Conservation (phyloP, 345 rosid genomes). For the Lepidium aucheri region DNA sequence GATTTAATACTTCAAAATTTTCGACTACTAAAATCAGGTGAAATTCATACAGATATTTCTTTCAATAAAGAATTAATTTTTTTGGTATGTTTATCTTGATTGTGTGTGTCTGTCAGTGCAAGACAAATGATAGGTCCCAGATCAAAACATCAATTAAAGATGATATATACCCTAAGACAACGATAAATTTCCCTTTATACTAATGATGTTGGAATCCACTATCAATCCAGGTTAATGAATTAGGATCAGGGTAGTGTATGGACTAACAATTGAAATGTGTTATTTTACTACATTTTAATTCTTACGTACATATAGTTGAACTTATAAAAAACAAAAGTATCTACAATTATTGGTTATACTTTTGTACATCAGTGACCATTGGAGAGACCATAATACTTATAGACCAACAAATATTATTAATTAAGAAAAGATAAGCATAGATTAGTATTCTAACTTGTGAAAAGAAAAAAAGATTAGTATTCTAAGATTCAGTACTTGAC, state of each 20-base stretch:
- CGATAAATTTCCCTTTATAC: neutral
- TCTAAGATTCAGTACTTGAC: too few species aligned
- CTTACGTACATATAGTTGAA: neutral
- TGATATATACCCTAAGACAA: neutral
- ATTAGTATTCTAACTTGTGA: too few species aligned
- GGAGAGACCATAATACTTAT: neutral
- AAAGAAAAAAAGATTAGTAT: too few species aligned
- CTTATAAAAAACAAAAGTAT: neutral
- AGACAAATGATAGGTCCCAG: neutral
- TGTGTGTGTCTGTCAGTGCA: slow-evolving; percentile 37
- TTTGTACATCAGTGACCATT: neutral
- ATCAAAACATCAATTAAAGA: neutral
- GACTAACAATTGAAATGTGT: neutral
- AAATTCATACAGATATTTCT: too few species aligned
- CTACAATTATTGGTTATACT: neutral
- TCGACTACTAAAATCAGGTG: too few species aligned
- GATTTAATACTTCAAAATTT: too few species aligned
- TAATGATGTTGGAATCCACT: neutral
- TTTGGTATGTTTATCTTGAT: slow-evolving; percentile 45
- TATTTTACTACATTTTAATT: neutral
- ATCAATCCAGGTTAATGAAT: neutral
- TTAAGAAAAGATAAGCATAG: too few species aligned
- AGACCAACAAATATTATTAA: neutral
- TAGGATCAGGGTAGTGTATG: neutral
- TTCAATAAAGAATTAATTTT: slow-evolving; percentile 15